A percentile compares a stretch with the other conserved stretches of the same genome.
phyloP scores from a whole-genome alignment of 345 rosid species.

The Tarenaya hassleriana region DNA sequence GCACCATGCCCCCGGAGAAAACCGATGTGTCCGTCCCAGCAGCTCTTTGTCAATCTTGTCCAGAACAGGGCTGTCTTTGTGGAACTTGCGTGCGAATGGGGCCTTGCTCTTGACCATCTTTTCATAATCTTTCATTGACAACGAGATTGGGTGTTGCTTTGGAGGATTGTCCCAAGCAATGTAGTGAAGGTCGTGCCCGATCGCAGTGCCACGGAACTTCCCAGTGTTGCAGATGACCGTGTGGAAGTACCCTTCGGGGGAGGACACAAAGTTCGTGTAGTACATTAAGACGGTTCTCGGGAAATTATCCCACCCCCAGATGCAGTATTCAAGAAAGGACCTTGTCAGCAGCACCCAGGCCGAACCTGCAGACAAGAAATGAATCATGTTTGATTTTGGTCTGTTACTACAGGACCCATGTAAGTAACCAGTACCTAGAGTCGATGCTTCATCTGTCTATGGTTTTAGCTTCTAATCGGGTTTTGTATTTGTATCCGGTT shows the following conservation, averaged over 20 bases:
- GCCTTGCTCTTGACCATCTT: constrained; percentile 79
- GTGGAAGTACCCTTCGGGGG: constrained; percentile 97
- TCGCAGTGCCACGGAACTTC: constrained; percentile 52
- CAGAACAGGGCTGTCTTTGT: constrained; percentile 62
- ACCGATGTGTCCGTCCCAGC: constrained; percentile 50
- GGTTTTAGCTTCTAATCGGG: too few relatives aligned
- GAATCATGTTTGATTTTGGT: constrained; percentile 2
- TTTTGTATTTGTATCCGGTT: too few relatives aligned
- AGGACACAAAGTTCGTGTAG: constrained; percentile 74
- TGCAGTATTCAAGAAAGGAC: constrained; percentile 68
- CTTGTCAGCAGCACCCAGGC: constrained; percentile 80
- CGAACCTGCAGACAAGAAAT: constrained; percentile 47
- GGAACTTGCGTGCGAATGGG: constrained; percentile 85
- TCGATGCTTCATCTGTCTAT: too few relatives aligned
- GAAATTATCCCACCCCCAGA: constrained; percentile 89
- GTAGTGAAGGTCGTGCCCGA: constrained; percentile 85
- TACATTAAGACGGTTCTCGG: constrained; percentile 82
- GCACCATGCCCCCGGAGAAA: constrained; percentile 83
- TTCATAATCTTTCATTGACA: constrained; percentile 59
- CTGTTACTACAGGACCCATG: background rate
- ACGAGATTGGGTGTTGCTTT: constrained; percentile 73
- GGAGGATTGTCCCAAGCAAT: constrained; percentile 98
- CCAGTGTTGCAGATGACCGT: constrained; percentile 74
- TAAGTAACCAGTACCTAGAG: too few relatives aligned
- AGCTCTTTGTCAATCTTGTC: constrained; percentile 81